Evolutionary conservation across 208 protist genomes (phyloP).

Genomic region (Trypanosoma melophagium): DNA sequence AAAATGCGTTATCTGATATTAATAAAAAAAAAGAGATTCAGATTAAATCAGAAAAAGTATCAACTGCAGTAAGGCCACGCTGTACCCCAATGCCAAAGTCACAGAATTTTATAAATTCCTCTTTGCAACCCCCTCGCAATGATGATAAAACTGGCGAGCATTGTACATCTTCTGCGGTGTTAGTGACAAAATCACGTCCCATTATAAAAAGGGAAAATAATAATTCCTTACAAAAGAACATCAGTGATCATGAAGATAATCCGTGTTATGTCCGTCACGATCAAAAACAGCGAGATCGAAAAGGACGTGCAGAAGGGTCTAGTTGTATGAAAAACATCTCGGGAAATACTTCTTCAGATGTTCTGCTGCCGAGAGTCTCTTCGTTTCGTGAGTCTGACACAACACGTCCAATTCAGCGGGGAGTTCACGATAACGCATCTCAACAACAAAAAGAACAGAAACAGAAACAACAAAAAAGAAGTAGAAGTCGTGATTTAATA

Average conservation of each 20-base stretch:
- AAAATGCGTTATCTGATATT: conserved; percentile 16
- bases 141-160: too few relatives aligned
- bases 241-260: conserved; percentile 1
- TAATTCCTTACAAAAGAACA: background rate
- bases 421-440: background rate
- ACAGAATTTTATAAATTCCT: background rate
- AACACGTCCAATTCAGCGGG: too few relatives aligned
- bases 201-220: background rate
- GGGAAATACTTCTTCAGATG: background rate
- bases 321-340: background rate
- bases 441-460: conserved; percentile 1
- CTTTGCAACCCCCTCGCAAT: too few relatives aligned
- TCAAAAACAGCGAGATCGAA: background rate
- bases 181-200: background rate
- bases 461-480: background rate
- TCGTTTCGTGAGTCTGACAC: background rate
- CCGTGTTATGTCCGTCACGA: conserved; percentile 9
- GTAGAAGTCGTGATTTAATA: background rate
- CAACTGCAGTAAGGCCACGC: background rate
- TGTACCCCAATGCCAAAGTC: conserved; percentile 3
- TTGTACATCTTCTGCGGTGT: background rate
- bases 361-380: background rate
- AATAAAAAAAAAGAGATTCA: background rate
- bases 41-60: background rate
- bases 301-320: background rate